Conservation (phyloP, 768 basidiomycete genomes). For the Phaffia australis region DNA sequence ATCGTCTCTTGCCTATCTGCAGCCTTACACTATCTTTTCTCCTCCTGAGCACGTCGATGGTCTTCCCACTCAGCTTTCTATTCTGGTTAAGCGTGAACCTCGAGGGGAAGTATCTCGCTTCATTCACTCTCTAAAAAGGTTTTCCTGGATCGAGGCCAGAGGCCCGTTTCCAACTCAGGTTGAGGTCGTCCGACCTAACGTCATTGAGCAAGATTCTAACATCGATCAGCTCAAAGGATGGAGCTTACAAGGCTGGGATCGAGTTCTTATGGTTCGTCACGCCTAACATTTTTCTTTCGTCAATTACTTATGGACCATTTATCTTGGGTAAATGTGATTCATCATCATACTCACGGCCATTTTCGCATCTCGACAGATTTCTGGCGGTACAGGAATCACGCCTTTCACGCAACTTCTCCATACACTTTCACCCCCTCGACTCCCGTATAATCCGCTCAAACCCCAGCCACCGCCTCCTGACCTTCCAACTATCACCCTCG, state of each 20-base stretch:
- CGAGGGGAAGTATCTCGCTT: slow-evolving; percentile 19
- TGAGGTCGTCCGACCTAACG: slow-evolving; percentile 14
- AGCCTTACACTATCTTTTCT: slow-evolving; percentile 26
- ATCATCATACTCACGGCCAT: not conserved
- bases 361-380: slow-evolving; percentile 15
- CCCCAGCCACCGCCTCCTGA: slow-evolving; percentile 9
- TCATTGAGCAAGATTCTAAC: slow-evolving; percentile 2
- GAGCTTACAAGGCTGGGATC: slow-evolving; percentile 21
- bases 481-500: slow-evolving; percentile 24
- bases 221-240: slow-evolving; percentile 15
- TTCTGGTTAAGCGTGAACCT: slow-evolving; percentile 25
- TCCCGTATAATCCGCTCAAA: not conserved
- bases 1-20: not conserved
- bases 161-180: slow-evolving; percentile 18
- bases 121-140: slow-evolving; percentile 20
- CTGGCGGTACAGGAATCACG: slow-evolving; percentile 23
- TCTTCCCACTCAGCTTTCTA: slow-evolving; percentile 14
- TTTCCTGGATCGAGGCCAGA: slow-evolving; percentile 23
- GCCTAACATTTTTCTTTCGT: not conserved
- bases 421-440: slow-evolving; percentile 16
- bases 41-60: slow-evolving; percentile 20
- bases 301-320: not conserved
- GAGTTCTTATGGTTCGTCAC: slow-evolving; percentile 25
- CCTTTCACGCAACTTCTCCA: slow-evolving; percentile 25
- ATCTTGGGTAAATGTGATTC: not conserved